A percentile compares a stretch with the other conserved stretches of the same genome.
Conservation (phyloP, 306 rosid genomes). For the Cucurbita moschata region DNA sequence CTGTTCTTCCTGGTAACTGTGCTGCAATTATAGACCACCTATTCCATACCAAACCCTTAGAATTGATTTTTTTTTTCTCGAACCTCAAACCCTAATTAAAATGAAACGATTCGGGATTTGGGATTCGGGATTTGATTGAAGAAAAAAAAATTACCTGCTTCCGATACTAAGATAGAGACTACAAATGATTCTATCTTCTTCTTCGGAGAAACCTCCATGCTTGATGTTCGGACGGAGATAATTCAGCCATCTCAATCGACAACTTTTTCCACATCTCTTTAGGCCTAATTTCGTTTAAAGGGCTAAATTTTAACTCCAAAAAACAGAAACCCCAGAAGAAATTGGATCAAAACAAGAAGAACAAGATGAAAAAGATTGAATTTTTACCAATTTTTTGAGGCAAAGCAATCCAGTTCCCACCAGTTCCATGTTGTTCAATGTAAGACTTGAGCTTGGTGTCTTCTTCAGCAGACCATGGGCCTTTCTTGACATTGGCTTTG, state of each 20-base stretch:
- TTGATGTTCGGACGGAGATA: conserved; percentile 53
- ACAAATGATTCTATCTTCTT: conserved; percentile 53
- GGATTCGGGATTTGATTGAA: background rate
- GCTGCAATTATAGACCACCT: background rate
- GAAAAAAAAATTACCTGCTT: conserved; percentile 31
- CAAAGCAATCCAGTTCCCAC: conserved; percentile 61
- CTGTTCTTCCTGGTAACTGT: too few species aligned
- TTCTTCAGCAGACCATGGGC: conserved; percentile 61
- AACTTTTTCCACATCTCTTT: conserved; percentile 55
- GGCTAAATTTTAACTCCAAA: background rate
- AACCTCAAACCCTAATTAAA: background rate
- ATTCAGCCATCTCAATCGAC: conserved; percentile 49
- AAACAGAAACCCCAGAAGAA: background rate
- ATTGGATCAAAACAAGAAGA: background rate
- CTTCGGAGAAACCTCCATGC: conserved; percentile 55
- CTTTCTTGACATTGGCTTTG: conserved; percentile 62
- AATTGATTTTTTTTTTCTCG: background rate
- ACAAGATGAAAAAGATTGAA: background rate
- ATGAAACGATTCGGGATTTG: background rate
- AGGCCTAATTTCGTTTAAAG: conserved; percentile 21
- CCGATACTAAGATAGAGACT: conserved; percentile 51
- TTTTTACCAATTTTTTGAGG: conserved; percentile 42
- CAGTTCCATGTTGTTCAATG: conserved; percentile 46
- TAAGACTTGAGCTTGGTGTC: conserved; percentile 49
- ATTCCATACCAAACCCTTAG: too few species aligned